Evolutionary conservation across 2,329 filamentous ascomycete genomes (phyloP), one percentile per base, ranked within the genome.

Genomic region (Diaporthe sp.): DNA sequence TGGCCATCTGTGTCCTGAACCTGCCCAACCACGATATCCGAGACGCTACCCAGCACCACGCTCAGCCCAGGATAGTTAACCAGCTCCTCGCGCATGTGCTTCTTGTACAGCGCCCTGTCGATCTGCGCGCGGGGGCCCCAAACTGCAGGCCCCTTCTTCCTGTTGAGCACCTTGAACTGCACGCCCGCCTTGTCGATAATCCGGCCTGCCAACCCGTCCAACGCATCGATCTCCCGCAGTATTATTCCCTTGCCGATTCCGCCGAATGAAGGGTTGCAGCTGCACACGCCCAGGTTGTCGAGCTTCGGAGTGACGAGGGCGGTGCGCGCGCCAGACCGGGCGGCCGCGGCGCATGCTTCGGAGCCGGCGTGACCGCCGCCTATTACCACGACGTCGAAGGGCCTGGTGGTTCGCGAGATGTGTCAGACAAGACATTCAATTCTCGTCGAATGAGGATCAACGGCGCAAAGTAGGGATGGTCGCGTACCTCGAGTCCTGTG

Each of bases 211-310:
- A 99, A 87, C 0, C 97, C 97, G 81, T 98, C 97, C 76, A 99
- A 88, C 0, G 97, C 97, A 86, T 99, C 97, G 44, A 99, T 93
- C 84, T 99, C 97, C 57, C 96, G 93, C 69, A 99, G 88, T 87
- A 99, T 98, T 13, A 95, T 98, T 22, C 97, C 97, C 83, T 99
- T 99, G 59, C 97, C 97, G 79, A 99, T 98, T n/a, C 97, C 97
- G 53, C 97, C 97, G 82, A 99, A 98, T 78, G 95, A 98, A 2
- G 96, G 96, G 83, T 98, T 98, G 86, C 96, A 98, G 49, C 96
- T 98, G 86, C 96, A 98, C 42, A 97, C 95, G 73, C 96, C 96
- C 28, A 98, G 92, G 80, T 98, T 98, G 75, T 96, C 93, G 75
- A 95, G 84, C 76, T 94, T 95, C 2, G 96, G 97, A 1, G 97